phyloP scores from a whole-genome alignment of 257 asterid species.

The Nicotiana otophora region DNA sequence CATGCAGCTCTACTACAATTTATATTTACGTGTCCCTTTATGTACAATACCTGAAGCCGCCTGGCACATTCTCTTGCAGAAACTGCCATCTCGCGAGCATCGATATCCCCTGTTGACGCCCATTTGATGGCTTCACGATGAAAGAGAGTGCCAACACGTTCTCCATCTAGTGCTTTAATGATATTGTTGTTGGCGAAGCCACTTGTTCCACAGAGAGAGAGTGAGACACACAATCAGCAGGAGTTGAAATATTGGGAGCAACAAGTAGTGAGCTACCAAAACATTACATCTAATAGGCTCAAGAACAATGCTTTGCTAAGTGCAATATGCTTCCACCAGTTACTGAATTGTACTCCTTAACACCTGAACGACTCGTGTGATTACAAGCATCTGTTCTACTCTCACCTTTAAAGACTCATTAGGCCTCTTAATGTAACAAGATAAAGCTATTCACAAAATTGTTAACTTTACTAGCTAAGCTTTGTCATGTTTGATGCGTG shows the following conservation, averaged over 20 bases:
- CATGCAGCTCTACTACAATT: not conserved
- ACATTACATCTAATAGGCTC: not conserved
- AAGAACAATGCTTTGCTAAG: not conserved
- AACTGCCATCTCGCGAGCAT: slow-evolving; percentile 61
- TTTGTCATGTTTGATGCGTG: not conserved
- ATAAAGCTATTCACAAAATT: not conserved
- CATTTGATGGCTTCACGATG: slow-evolving; percentile 66
- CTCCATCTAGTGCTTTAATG: slow-evolving; percentile 53
- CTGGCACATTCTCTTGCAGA: slow-evolving; percentile 76
- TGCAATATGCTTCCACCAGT: not conserved
- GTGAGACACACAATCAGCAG: slow-evolving; percentile 6
- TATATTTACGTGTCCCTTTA: not conserved
- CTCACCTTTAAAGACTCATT: not conserved
- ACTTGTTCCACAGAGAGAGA: slow-evolving; percentile 31
- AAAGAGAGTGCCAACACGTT: slow-evolving; percentile 66
- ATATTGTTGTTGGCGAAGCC: slow-evolving; percentile 61
- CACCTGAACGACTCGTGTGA: not conserved
- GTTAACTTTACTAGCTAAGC: not conserved
- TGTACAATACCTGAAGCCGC: slow-evolving; percentile 48
- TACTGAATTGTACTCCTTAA: not conserved
- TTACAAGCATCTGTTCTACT: not conserved
- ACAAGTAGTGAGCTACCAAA: not conserved
- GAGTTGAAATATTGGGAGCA: not conserved
- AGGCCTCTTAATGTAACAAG: not conserved
- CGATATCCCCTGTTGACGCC: slow-evolving; percentile 39